Evolutionary conservation across 2,329 filamentous ascomycete genomes (phyloP), one percentile per base, ranked within the genome.

Genomic region (Colletotrichum sp.): DNA sequence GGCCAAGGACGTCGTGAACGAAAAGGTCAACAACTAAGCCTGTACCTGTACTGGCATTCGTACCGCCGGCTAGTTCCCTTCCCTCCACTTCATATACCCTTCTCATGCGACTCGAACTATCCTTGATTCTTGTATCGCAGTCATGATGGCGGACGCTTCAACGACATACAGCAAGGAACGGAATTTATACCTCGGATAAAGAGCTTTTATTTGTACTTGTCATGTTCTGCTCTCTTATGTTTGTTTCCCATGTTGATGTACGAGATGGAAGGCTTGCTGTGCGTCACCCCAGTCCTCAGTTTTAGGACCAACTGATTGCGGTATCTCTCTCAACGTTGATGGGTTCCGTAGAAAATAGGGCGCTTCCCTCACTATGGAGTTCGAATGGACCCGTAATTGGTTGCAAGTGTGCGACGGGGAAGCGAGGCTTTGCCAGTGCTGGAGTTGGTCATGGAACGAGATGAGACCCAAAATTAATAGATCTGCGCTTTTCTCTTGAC

Each of bases 1-100:
- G 80, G 87, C 87, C 59, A 90, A 92, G 84, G 88, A 91, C 72
- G 83, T 86, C 21, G 83, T 87, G 74, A 89, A 89, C 77, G 91
- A 94, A 74, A 88, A 88, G 83, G 80, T 83, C 77, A 86, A 86
- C 83, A 86, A 87, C 85, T 88, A 85, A 68, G 44, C 57, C 18
- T 68, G 30, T 26, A 55, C 9, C 16, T 70, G 26, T 62, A 16
- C n/a, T 32, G 21, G 57, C 57, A 68, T 34, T n/a, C 39, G 57
- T 72, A 68, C 57, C 32, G 44, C 32, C n/a, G 15, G 44, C 70
- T 59, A 21, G 26, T 36, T 55, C 39, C 28, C 36, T 26, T 15
- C 34, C 44, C 64, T 39, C 52, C 21, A 65, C 52, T 63, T 69
- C 75, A 71, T 76, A 76, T 75, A 74, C 75, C 75, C 67, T 71